phyloP scores from a whole-genome alignment of 2,329 filamentous ascomycete species.

The Raffaelea arxii region DNA sequence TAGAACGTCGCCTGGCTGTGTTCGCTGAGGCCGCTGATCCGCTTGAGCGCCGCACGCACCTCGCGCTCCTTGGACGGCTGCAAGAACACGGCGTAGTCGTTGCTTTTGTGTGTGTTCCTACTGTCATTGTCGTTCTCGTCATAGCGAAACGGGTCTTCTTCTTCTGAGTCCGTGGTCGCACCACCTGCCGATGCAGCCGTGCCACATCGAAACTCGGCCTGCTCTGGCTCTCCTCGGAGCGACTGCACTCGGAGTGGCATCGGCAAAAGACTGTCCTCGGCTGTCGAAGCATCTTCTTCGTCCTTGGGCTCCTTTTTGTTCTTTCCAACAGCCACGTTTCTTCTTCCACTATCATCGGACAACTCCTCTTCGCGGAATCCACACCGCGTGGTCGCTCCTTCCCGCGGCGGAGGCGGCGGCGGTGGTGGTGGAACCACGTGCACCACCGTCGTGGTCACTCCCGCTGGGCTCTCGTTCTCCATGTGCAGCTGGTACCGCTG shows the following conservation, averaged over 20 bases:
- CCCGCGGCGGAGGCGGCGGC: too few relatives aligned
- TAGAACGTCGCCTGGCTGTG: conserved; percentile 15
- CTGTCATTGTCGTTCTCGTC: conserved; percentile 27
- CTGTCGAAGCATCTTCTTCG: too few relatives aligned
- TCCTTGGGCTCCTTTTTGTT: too few relatives aligned
- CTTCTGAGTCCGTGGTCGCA: conserved; percentile 23
- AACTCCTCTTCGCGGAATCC: conserved; percentile 1
- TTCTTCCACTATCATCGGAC: too few relatives aligned
- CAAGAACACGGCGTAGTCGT: conserved; percentile 29
- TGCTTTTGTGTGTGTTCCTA: too few relatives aligned
- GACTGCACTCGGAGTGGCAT: conserved; percentile 13
- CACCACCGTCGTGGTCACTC: background rate
- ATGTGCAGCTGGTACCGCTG: conserved; percentile 18
- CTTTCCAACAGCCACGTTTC: too few relatives aligned
- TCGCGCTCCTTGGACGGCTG: conserved; percentile 30
- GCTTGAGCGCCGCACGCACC: conserved; percentile 29
- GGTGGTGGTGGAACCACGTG: background rate
- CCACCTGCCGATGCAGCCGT: conserved; percentile 18
- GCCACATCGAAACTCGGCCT: conserved; percentile 10
- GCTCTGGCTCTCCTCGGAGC: conserved; percentile 5
- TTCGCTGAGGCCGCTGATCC: conserved; percentile 16
- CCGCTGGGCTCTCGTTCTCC: background rate
- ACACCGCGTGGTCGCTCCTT: conserved; percentile 4
- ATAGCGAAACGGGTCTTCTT: conserved; percentile 35
- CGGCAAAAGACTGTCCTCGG: too few relatives aligned